These are phyloP conservation scores for Penicillium sp. DNA, from an alignment of 2,329 filamentous ascomycete species.

Conservation along the genomic window DNA sequence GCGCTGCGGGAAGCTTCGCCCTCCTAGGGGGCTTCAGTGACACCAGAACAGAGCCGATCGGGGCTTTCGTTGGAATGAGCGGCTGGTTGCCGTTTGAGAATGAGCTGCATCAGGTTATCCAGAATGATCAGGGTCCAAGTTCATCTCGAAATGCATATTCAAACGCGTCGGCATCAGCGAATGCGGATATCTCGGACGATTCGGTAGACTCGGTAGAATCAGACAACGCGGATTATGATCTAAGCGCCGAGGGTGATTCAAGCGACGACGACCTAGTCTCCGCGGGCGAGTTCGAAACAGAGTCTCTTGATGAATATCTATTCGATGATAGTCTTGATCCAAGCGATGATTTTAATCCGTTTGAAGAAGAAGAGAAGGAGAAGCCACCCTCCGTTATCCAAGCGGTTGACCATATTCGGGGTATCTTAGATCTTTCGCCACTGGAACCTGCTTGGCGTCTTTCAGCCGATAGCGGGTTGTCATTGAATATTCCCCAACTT, in stretches of 20 bases:
- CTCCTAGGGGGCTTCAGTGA: slow-evolving; percentile 43
- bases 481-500: slow-evolving; percentile 1
- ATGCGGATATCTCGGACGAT: neutral
- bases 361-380: slow-evolving; percentile 13
- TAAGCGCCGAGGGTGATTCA: neutral
- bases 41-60: slow-evolving; percentile 25
- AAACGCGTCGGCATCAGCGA: no score
- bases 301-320: neutral
- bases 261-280: neutral
- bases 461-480: neutral
- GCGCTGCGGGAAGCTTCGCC: slow-evolving; percentile 48
- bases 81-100: slow-evolving; percentile 48
- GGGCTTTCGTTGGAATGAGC: slow-evolving; percentile 52
- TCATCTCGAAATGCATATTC: neutral
- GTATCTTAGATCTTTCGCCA: slow-evolving; percentile 31
- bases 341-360: slow-evolving; percentile 26
- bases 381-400: slow-evolving; percentile 21
- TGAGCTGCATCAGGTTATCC: slow-evolving; percentile 30
- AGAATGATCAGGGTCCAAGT: slow-evolving; percentile 3
- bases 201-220: neutral
- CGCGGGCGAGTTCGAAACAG: slow-evolving; percentile 1
- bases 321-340: neutral
- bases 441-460: neutral
- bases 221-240: neutral
- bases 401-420: slow-evolving; percentile 34